Base-by-base conservation (phyloP, 1,284 basidiomycete genomes). In the Boletellus deceptivus region DNA sequence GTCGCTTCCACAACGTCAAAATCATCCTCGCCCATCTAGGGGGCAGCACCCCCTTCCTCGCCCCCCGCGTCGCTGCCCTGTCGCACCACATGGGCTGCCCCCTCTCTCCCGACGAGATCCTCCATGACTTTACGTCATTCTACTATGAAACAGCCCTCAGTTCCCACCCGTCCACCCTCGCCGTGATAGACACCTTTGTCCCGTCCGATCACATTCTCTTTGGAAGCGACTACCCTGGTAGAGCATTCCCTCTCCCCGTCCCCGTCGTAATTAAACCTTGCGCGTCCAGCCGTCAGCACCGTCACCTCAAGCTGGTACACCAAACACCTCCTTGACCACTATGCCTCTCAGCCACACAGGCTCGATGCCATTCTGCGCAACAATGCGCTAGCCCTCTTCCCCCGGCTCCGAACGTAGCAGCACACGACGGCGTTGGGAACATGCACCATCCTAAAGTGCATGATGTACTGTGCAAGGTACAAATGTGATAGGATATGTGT, bases 141-240 rank as follows among this genome's bases (percentile, higher is more conserved):
- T 89, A 85, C 67, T 87, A 77, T 58, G 86, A 89, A 52, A 83
- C 80, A 0, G 86, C 86, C 16, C 67, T 89, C 55, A 79, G 78
- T 58, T 75, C 80, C 1, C 75, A 80, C 59, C 72, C 75, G 42
- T 65, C 74, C 17, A 83, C 71, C 44, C 68, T 87, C 17, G 60
- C 68, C 11, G 72, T 75, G 1, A 71, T 83, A 60, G 70, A 80
- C 43, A 61, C 63, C 9, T 80, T 83, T 59, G 73, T 79, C 3
- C 60, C 69, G 18, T 61, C 65, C 2, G 75, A 79, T 45, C 77
- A 65, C 43, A 64, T 88, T 43, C 67, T 87, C 24, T 87, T 82
- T 64, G 86, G 86, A 39, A 82, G 81, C n/a, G 86, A 89, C 63
- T 86, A 84, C 61, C 86, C 86, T 52, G 86, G 86, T 83, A 59